These are phyloP conservation scores for Suhomyces bokatorum DNA, from an alignment of 1,139 yeast species.

Conservation along the genomic window DNA sequence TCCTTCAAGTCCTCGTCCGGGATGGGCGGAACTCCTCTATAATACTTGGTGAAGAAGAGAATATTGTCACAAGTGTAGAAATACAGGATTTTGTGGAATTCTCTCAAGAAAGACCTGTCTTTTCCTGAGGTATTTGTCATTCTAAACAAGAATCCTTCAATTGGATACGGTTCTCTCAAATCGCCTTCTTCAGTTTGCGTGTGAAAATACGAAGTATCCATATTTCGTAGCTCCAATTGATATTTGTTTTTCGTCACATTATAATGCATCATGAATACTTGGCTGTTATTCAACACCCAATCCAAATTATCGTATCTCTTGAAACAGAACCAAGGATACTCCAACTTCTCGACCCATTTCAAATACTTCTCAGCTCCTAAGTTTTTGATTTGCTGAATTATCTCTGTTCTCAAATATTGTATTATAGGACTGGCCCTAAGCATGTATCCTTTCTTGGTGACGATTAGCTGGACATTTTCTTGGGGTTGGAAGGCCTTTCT, in stretches of 20 bases:
- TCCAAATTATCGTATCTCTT: constrained; percentile 72
- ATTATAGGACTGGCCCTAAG: constrained; percentile 34
- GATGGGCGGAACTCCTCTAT: constrained; percentile 62
- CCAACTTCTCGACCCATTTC: constrained; percentile 23
- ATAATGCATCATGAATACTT: constrained; percentile 40
- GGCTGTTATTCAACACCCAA: constrained; percentile 63
- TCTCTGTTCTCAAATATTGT: constrained; percentile 31
- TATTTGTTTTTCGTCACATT: constrained; percentile 24
- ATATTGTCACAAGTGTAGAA: constrained; percentile 62
- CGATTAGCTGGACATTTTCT: constrained; percentile 16
- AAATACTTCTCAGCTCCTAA: constrained; percentile 13
- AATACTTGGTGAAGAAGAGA: constrained; percentile 58
- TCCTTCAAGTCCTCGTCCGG: constrained; percentile 26
- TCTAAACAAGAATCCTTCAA: constrained; percentile 75
- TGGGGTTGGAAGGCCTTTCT: constrained; percentile 15
- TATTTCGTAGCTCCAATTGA: constrained; percentile 57
- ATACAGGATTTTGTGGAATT: constrained; percentile 58
- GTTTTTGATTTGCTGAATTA: constrained; percentile 18
- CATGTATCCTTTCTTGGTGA: constrained; percentile 34
- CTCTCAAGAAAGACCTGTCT: constrained; percentile 38
- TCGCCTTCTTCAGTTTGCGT: constrained; percentile 13
- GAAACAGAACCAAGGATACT: constrained; percentile 54
- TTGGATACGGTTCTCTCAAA: constrained; percentile 57
- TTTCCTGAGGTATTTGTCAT: constrained; percentile 55
- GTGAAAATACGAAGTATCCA: constrained; percentile 11